Base-by-base conservation (phyloP, 345 rosid species). In the Aquilaria sinensis region DNA sequence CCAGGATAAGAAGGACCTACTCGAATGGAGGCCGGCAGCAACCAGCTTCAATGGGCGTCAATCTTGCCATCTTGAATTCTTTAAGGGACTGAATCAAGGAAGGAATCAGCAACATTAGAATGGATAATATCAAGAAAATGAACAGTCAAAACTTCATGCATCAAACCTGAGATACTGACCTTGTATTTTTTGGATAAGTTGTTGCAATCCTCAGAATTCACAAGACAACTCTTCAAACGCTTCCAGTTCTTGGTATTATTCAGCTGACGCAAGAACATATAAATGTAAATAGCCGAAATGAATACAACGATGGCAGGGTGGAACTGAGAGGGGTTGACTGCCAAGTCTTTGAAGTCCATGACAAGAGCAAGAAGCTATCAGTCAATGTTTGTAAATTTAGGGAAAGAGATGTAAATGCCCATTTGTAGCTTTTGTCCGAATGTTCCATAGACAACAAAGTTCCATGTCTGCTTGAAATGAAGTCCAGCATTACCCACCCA, bases 1-100 rank as follows among this genome's bases (percentile, higher is more conserved):
- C 53, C 43, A 58, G 12, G 32, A 59, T 16, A 12, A 32, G 56
- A 60, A 72, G 61, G 6, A 61, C 72, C 32, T 84, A 93, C 96
- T 85, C 92, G 15, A 92, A 89, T 67, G 98, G 98, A 10, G 98
- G 97, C 63, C 83, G 74, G 73, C 97, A 90, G 77, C 98, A 90
- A 69, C 98, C 96, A 55, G 89, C 93, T 82, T 93, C 98, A 61
- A 93, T 83, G 0, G 98, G 90, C 5, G 80, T 84, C 70, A 93
- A 68, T 51, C 84, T 81, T 51, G 92, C 97, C 8, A 78, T 80
- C 66, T 89, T 90, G 57, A 74, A 84, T 67, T 81, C 82, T 72
- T 77, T 86, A 12, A 77, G 82, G 5, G 84, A 83, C 98, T 93
- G 85, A 51, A 70, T 68, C 31, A 23, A 37, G 8, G 23, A 23